These are phyloP conservation scores for Capsicum pubescens DNA, from an alignment of 257 asterid genomes.

Conservation along the genomic window DNA sequence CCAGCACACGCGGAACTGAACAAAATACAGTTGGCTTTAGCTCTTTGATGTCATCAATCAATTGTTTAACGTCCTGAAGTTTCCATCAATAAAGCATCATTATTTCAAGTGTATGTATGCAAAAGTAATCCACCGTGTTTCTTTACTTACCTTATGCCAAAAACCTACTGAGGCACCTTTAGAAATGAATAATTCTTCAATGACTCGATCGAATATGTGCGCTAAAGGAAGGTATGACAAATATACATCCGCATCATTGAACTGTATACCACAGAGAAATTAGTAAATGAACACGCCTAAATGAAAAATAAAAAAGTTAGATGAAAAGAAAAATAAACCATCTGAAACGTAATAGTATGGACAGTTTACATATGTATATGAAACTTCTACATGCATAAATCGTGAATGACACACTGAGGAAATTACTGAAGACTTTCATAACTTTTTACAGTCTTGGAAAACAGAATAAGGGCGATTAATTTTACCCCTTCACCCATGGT, in stretches of 20 bases:
- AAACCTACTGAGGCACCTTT: constrained; percentile 85
- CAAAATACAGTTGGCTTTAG: constrained; percentile 71
- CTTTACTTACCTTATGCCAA: constrained; percentile 69
- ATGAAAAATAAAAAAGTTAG: neutral
- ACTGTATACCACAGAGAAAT: constrained; percentile 48
- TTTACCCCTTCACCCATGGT: constrained; percentile 69
- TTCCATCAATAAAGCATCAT: constrained; percentile 5
- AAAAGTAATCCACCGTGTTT: neutral
- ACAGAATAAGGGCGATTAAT: constrained; percentile 1
- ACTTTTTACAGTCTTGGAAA: neutral
- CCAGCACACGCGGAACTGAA: constrained; percentile 84
- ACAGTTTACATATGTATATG: neutral
- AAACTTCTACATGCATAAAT: constrained; percentile 9
- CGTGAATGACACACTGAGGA: neutral
- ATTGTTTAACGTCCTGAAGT: constrained; percentile 64
- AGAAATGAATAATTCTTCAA: constrained; percentile 70
- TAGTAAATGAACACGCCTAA: constrained; percentile 8
- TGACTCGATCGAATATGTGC: constrained; percentile 83
- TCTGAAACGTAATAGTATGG: neutral
- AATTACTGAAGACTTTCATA: neutral
- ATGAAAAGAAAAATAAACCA: neutral
- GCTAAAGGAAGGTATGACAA: constrained; percentile 87
- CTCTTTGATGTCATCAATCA: constrained; percentile 77
- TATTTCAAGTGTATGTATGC: neutral
- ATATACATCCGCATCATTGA: constrained; percentile 63